Evolutionary conservation across 169 alveolate species (phyloP).

Genomic region (Theileria parva): DNA sequence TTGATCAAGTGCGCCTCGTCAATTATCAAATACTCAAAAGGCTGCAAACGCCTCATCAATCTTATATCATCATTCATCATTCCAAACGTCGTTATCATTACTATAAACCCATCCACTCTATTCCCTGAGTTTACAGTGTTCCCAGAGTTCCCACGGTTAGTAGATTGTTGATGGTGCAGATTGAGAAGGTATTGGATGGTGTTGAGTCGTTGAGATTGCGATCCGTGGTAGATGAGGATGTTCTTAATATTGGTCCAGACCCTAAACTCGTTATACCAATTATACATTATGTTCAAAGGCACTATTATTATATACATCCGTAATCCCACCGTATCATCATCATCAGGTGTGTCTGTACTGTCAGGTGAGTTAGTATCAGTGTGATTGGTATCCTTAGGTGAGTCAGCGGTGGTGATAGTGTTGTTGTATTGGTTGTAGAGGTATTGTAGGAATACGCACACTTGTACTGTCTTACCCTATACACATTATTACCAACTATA

Average conservation of each 20-base stretch:
- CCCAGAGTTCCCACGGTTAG: too few species aligned
- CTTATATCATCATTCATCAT: slow-evolving; percentile 59
- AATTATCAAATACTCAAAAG: slow-evolving; percentile 83
- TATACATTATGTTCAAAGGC: slow-evolving; percentile 83
- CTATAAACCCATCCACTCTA: slow-evolving; percentile 23
- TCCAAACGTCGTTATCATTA: slow-evolving; percentile 47
- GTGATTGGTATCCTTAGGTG: too few species aligned
- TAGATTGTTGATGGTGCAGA: neutral
- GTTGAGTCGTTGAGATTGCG: too few species aligned
- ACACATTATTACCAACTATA: neutral
- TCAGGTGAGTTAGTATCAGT: too few species aligned
- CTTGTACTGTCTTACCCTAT: slow-evolving; percentile 87
- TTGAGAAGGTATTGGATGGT: too few species aligned
- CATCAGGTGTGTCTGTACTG: too few species aligned
- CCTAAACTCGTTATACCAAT: slow-evolving; percentile 83
- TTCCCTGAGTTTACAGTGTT: too few species aligned
- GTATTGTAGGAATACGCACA: slow-evolving; percentile 77
- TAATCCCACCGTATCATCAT: neutral
- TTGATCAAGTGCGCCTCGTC: slow-evolving; percentile 93
- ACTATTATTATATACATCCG: slow-evolving; percentile 79
- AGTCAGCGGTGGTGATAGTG: neutral
- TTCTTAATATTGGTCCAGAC: slow-evolving; percentile 79
- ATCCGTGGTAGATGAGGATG: too few species aligned
- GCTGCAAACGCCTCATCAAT: slow-evolving; percentile 47
- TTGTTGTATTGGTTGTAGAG: slow-evolving; percentile 3